These are phyloP conservation scores for Coemansia sp. DNA, from an alignment of 192 early-diverging fungal species.

Conservation along the genomic window DNA sequence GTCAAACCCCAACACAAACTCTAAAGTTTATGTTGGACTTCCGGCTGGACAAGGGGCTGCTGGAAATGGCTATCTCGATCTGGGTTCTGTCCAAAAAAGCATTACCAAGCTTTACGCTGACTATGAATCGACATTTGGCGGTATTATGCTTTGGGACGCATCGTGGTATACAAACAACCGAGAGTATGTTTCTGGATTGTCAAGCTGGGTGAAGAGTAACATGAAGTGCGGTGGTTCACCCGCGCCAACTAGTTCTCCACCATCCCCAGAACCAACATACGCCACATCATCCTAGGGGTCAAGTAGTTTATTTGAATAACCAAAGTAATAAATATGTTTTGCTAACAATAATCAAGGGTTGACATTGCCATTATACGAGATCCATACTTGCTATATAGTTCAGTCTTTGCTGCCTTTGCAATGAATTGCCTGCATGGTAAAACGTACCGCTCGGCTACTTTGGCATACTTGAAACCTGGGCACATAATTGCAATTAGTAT, in stretches of 20 bases:
- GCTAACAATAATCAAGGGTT: not conserved
- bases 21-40: constrained; percentile 63
- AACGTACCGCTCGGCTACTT: not conserved
- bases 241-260: constrained; percentile 5
- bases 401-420: not conserved
- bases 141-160: constrained; percentile 74
- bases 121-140: constrained; percentile 61
- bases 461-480: not conserved
- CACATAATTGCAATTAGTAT: not conserved
- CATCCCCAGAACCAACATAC: constrained; percentile 7
- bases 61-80: constrained; percentile 60
- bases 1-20: constrained; percentile 53
- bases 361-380: not conserved
- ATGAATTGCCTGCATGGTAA: not conserved
- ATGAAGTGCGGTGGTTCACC: constrained; percentile 25
- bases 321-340: not conserved
- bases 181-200: constrained; percentile 24
- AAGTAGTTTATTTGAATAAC: not conserved
- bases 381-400: not conserved
- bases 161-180: constrained; percentile 61
- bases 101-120: constrained; percentile 47
- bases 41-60: constrained; percentile 58
- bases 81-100: constrained; percentile 39
- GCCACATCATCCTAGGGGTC: not conserved
- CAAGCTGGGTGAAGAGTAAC: constrained; percentile 42